These are phyloP conservation scores for Talaromyces pinophilus DNA, from an alignment of 2,329 filamentous ascomycete species.

Conservation along the genomic window DNA sequence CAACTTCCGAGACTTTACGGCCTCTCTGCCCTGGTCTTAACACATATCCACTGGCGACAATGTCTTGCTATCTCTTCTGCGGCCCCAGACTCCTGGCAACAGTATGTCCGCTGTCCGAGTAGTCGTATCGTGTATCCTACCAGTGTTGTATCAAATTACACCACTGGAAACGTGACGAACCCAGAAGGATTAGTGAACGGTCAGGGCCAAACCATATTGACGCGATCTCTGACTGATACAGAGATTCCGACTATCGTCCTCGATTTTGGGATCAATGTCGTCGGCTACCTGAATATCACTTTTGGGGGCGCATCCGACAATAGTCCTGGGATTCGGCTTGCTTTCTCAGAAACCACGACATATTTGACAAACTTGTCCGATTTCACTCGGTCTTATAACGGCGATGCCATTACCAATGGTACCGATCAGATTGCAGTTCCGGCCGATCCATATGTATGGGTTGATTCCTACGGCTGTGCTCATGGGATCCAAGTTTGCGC, in stretches of 20 bases:
- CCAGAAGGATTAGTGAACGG: neutral
- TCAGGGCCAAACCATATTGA: neutral
- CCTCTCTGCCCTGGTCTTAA: neutral
- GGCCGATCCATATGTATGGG: neutral
- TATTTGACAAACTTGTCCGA: neutral
- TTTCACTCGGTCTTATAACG: neutral
- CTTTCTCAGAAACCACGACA: neutral
- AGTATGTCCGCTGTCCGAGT: neutral
- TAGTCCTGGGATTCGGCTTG: neutral
- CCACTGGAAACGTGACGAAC: neutral
- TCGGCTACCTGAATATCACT: neutral
- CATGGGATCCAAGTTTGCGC: too few relatives aligned
- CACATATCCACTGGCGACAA: neutral
- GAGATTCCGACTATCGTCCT: neutral
- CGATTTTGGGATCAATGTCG: neutral
- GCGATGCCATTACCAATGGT: neutral
- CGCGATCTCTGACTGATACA: neutral
- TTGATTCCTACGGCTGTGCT: neutral
- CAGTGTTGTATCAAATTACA: neutral
- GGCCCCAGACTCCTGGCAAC: neutral
- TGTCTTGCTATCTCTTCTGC: neutral
- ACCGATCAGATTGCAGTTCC: neutral
- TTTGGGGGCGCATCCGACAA: neutral
- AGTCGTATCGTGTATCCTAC: neutral
- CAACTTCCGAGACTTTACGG: neutral